Base-by-base conservation (phyloP, 768 basidiomycete genomes). In the Peribolospora kevripleyi region DNA sequence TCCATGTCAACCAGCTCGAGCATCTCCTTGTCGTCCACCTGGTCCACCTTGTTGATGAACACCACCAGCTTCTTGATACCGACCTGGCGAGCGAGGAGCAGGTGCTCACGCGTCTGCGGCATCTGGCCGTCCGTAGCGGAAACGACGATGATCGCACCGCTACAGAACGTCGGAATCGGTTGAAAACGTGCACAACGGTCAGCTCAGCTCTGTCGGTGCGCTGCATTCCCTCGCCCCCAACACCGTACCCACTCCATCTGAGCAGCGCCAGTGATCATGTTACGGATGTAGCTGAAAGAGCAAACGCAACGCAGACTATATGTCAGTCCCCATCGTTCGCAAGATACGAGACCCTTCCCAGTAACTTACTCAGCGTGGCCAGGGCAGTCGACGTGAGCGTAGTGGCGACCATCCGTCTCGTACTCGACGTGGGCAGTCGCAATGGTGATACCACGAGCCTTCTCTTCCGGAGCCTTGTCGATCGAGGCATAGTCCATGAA, bases 1-100 rank as follows among this genome's bases (percentile, higher is more conserved):
- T 98, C 93, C 90, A 98, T 97, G 63, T 98, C 93, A 58, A 98
- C 93, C 57, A 98, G 81, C 72, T 93, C 87, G 55, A 97, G 73
- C 88, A 98, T 95, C 74, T 98, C 93, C 5, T 81, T 78, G 75
- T 98, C 93, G 58, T 81, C 77, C 57, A 97, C 83, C 73, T 81
- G 78, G 71, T 98, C 93, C 58, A 98, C 80, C 71, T 98, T 98
- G 82, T 98, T 98, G 70, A 98, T 88, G 74, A 93, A 98, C 61
- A 98, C 93, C 56, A 97, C 87, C 43, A 98, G 78, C 68, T 81
- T 83, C 71, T 90, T 87, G 66, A 98, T 82, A 60, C 93, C 93
- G 60, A 97, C 90, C 72, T 98, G 93, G 65, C 87, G 84, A 62
- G 91, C 91, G 50, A 98, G 79, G 54, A 98, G 81, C 58, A 98